Evolutionary conservation across 441 rosid species (phyloP), one percentile per base, ranked within the genome.

Genomic region (Bruguiera hainesii): DNA sequence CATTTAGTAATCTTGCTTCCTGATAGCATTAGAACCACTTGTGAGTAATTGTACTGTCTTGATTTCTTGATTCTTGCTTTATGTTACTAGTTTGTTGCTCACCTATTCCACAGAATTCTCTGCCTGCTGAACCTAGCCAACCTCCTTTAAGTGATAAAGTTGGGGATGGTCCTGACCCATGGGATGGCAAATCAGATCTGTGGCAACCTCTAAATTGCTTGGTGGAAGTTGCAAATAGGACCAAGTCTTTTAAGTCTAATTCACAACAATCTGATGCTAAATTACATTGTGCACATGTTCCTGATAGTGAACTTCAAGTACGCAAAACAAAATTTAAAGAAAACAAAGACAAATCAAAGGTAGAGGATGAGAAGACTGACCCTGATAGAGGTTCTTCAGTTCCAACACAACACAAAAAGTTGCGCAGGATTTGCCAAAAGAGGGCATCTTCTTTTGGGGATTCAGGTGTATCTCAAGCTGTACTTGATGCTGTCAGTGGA

Each of bases 121-220:
- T 83, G 56, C 75, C 76, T 75, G 84, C 85, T 65, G 87, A 89
- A 76, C 85, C 81, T 69, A 69, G 83, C 63, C 81, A 81, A 76
- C 66, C 75, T 20, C 65, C 59, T 53, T 63, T 80, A 28, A 67
- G 63, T 73, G 71, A 74, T 67, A 77, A 75, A 71, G 70, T 60
- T 61, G 73, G 71, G 65, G 67, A 72, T 37, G 80, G 78, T 56
- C 53, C 30, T 56, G 78, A 84, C 62, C 61, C 73, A 26, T 66
- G 69, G 72, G 85, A 83, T 56, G 78, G 79, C 61, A 85, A 87
- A 75, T 74, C 75, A 51, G 87, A 89, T 75, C 79, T 81, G 6
- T 87, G 92, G 91, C 88, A 87, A 61, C 87, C 96, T 16, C 81
- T 89, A 61, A 85, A 89, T 79, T 84, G 85, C 78, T 82, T 87